Evolutionary conservation across 1,139 yeast genomes (phyloP).

Genomic region (Suhomyces maxii): DNA sequence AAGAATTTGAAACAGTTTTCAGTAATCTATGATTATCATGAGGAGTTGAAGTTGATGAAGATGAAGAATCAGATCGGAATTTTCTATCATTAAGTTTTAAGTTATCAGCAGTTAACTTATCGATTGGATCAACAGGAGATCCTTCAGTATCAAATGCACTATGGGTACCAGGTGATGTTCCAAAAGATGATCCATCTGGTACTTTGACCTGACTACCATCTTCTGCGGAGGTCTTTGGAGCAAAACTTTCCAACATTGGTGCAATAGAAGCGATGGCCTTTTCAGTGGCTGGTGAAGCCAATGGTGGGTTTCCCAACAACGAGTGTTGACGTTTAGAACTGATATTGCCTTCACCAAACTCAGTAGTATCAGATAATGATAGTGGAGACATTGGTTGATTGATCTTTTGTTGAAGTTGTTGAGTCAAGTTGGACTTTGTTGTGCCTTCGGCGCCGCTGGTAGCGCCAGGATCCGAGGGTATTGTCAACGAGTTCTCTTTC

Average conservation of each 20-base stretch:
- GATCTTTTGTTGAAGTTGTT: conserved; percentile 15
- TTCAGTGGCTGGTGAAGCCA: conserved; percentile 37
- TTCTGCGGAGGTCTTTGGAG: conserved; percentile 69
- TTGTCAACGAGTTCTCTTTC: background rate
- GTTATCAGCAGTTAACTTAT: conserved; percentile 21
- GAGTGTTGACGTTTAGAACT: conserved; percentile 1
- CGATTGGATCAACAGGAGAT: conserved; percentile 2
- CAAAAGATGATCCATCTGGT: background rate
- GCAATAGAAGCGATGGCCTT: conserved; percentile 78
- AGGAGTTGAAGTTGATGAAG: conserved; percentile 1
- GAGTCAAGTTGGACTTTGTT: conserved; percentile 3
- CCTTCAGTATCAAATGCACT: background rate
- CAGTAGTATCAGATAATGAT: conserved; percentile 21
- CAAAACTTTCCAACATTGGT: conserved; percentile 69
- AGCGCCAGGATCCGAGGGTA: background rate
- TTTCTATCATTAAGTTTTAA: conserved; percentile 16
- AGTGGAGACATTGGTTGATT: conserved; percentile 38
- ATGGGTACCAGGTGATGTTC: background rate
- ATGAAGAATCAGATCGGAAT: conserved; percentile 5
- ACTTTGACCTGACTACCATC: conserved; percentile 31
- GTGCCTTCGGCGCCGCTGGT: background rate
- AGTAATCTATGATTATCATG: conserved; percentile 24
- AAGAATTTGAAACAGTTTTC: conserved; percentile 42
- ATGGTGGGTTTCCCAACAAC: conserved; percentile 9
- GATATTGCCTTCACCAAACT: conserved; percentile 4